Evolutionary conservation across 2,329 filamentous ascomycete species (phyloP).

Genomic region (Hymenoscyphus repandus): DNA sequence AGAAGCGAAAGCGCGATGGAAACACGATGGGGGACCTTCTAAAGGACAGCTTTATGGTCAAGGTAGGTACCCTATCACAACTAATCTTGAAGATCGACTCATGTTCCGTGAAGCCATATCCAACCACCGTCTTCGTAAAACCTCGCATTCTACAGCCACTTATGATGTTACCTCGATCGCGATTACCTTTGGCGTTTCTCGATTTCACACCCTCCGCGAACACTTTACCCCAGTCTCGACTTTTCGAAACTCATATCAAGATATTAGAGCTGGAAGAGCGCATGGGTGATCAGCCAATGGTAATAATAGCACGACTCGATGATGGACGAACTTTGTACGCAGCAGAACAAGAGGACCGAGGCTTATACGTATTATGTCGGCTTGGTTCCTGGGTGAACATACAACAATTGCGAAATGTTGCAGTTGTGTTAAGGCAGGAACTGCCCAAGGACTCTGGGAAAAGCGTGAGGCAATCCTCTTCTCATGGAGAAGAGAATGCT

Average conservation of each 20-base stretch:
- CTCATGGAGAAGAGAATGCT: background rate
- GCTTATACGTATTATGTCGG: slow-evolving; percentile 63
- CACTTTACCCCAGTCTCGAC: slow-evolving; percentile 47
- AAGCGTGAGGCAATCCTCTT: background rate
- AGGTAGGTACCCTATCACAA: slow-evolving; percentile 22
- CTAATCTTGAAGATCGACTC: slow-evolving; percentile 5
- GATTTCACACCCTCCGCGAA: slow-evolving; percentile 49
- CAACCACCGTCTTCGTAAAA: slow-evolving; percentile 45
- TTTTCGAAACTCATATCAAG: slow-evolving; percentile 57
- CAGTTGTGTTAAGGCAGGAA: slow-evolving; percentile 41
- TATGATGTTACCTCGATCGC: slow-evolving; percentile 57
- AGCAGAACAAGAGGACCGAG: slow-evolving; percentile 58
- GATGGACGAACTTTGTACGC: slow-evolving; percentile 50
- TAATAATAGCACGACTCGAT: slow-evolving; percentile 59
- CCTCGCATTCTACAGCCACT: slow-evolving; percentile 54
- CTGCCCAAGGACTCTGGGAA: slow-evolving; percentile 26
- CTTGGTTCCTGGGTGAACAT: slow-evolving; percentile 63
- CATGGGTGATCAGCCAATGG: slow-evolving; percentile 46
- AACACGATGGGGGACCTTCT: slow-evolving; percentile 29
- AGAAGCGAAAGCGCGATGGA: slow-evolving; percentile 33
- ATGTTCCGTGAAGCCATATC: slow-evolving; percentile 44
- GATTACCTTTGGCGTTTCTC: slow-evolving; percentile 55
- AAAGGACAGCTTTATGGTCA: slow-evolving; percentile 31
- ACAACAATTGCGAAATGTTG: slow-evolving; percentile 44
- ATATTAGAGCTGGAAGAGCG: slow-evolving; percentile 59